phyloP scores from a whole-genome alignment of 495 filamentous ascomycete genomes.

The Penicillium lividum region DNA sequence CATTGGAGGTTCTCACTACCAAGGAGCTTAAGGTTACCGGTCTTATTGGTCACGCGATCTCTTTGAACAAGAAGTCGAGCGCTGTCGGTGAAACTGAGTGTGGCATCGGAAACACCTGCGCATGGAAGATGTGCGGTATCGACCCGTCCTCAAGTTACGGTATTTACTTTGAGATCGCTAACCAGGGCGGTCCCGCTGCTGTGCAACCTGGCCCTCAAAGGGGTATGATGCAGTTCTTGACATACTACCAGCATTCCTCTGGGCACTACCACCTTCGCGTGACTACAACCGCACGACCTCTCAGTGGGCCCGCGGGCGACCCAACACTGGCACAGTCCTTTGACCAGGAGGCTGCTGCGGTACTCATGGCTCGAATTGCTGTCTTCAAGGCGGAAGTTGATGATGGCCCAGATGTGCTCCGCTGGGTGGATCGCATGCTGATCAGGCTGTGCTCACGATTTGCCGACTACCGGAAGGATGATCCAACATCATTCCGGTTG shows the following conservation, averaged over 20 bases:
- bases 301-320: slow-evolving; percentile 94
- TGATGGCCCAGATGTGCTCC: slow-evolving; percentile 96
- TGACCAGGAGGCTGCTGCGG: slow-evolving; percentile 96
- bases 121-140: slow-evolving; percentile 99
- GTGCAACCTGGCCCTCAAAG: slow-evolving; percentile 85
- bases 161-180: slow-evolving; percentile 96
- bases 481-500: slow-evolving; percentile 93
- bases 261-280: slow-evolving; percentile 95
- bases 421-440: slow-evolving; percentile 99
- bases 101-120: slow-evolving; percentile 98
- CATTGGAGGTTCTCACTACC: slow-evolving; percentile 92
- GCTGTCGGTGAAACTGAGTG: slow-evolving; percentile 98
- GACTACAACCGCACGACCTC: slow-evolving; percentile 86
- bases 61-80: slow-evolving; percentile 95
- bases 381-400: slow-evolving; percentile 99
- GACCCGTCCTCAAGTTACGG: slow-evolving; percentile 92
- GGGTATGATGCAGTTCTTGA: slow-evolving; percentile 98
- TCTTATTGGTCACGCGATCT: slow-evolving; percentile 94
- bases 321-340: slow-evolving; percentile 98
- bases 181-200: slow-evolving; percentile 84
- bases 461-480: slow-evolving; percentile 98
- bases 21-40: slow-evolving; percentile 99
- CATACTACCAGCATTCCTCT: slow-evolving; percentile 97
- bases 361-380: slow-evolving; percentile 96
- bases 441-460: slow-evolving; percentile 96